phyloP scores from a whole-genome alignment of 2,329 filamentous ascomycete species.

The Penicillium italicum region DNA sequence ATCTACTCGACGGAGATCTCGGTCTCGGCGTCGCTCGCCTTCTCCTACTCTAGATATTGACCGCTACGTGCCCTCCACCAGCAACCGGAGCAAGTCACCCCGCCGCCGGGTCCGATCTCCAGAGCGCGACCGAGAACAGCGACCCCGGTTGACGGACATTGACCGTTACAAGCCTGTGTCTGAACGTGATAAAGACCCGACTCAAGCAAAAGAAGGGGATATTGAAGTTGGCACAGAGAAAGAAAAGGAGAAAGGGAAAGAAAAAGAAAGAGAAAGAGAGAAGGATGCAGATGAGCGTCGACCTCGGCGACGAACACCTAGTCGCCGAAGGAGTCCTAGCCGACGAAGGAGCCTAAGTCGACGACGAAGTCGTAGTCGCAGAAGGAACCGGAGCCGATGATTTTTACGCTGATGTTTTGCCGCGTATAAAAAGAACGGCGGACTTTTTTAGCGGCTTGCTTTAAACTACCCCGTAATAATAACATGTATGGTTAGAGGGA shows the following conservation, averaged over 20 bases:
- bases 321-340: constrained; percentile 19
- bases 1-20: constrained; percentile 28
- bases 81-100: constrained; percentile 41
- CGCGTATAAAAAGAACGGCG: background rate
- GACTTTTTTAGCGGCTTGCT: background rate
- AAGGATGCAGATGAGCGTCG: constrained; percentile 25
- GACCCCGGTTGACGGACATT: constrained; percentile 37
- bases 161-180: constrained; percentile 46
- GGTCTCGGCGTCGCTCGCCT: constrained; percentile 32
- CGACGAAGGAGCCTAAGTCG: constrained; percentile 18
- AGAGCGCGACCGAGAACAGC: constrained; percentile 34
- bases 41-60: constrained; percentile 41
- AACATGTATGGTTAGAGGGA: constrained; percentile 13
- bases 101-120: constrained; percentile 38
- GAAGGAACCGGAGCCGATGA: constrained; percentile 27
- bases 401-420: background rate
- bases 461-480: constrained; percentile 5
- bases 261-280: constrained; percentile 17
- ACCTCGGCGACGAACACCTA: constrained; percentile 15
- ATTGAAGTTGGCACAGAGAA: background rate
- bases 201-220: constrained; percentile 20
- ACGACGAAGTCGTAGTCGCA: constrained; percentile 10
- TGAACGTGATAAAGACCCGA: constrained; percentile 27
- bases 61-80: constrained; percentile 43
- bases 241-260: constrained; percentile 12